phyloP scores from a whole-genome alignment of 495 filamentous ascomycete species.

The Penicillium robsamsonii region DNA sequence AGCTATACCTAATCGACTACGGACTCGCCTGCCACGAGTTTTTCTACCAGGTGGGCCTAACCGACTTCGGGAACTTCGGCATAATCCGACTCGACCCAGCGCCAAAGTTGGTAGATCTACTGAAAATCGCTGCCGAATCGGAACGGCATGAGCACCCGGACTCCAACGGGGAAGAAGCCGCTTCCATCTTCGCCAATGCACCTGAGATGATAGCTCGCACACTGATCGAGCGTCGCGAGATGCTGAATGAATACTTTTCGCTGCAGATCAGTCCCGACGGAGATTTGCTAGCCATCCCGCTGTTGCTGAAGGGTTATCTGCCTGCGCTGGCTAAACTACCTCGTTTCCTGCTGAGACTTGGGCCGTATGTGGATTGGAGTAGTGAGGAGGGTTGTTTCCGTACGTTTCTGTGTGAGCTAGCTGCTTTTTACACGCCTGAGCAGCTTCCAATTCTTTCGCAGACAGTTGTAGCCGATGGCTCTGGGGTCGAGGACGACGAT shows the following conservation, averaged over 20 bases:
- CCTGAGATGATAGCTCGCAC: slow-evolving; percentile 58
- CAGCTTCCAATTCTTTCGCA: slow-evolving; percentile 60
- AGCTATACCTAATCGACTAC: slow-evolving; percentile 92
- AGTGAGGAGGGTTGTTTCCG: slow-evolving; percentile 85
- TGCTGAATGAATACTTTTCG: slow-evolving; percentile 92
- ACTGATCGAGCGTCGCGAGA: slow-evolving; percentile 72
- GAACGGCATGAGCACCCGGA: slow-evolving; percentile 44
- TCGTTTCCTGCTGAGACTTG: slow-evolving; percentile 80
- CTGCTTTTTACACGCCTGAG: slow-evolving; percentile 88
- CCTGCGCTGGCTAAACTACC: slow-evolving; percentile 85
- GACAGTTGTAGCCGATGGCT: slow-evolving; percentile 21
- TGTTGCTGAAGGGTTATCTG: slow-evolving; percentile 85
- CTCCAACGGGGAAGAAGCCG: slow-evolving; percentile 40
- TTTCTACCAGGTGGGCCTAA: slow-evolving; percentile 96
- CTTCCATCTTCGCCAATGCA: slow-evolving; percentile 65
- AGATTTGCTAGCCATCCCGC: slow-evolving; percentile 72
- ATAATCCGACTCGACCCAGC: slow-evolving; percentile 75
- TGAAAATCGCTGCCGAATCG: slow-evolving; percentile 68
- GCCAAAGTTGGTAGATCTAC: slow-evolving; percentile 65
- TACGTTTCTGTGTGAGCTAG: slow-evolving; percentile 82
- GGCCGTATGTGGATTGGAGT: slow-evolving; percentile 84
- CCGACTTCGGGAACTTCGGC: slow-evolving; percentile 96
- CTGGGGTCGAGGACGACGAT: slow-evolving; percentile 28
- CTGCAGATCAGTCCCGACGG: slow-evolving; percentile 78
- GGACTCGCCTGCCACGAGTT: slow-evolving; percentile 83